Evolutionary conservation across 805 yeast genomes (phyloP).

Genomic region (Sporopachydermia quercuum): DNA sequence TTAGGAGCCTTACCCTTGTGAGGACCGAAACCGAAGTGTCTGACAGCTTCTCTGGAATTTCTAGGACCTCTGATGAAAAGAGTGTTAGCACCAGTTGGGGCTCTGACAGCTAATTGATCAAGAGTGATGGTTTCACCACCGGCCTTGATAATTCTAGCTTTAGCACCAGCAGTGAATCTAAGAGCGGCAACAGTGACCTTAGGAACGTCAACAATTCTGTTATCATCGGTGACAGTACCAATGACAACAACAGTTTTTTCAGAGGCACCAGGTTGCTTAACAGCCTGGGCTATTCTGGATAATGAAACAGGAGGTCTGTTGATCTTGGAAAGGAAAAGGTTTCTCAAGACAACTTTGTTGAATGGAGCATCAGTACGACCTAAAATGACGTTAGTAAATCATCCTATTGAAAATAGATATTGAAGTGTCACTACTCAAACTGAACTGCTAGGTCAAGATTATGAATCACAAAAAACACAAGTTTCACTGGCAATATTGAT

Average conservation of each 20-base stretch:
- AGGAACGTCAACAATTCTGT: conserved; percentile 88
- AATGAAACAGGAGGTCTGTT: conserved; percentile 99
- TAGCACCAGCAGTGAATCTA: conserved; percentile 98
- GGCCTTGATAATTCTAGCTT: conserved; percentile 90
- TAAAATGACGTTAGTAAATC: conserved; percentile 15
- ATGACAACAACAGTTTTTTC: conserved; percentile 93
- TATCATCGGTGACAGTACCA: conserved; percentile 98
- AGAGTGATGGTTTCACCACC: conserved; percentile 99
- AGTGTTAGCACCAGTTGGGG: conserved; percentile 99
- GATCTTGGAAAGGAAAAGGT: conserved; percentile 93
- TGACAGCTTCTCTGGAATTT: conserved; percentile 97
- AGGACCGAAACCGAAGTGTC: conserved; percentile 99
- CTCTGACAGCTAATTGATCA: conserved; percentile 97
- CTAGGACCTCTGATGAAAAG: conserved; percentile 97
- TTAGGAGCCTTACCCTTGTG: conserved; percentile 99
- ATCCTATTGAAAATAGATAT: conserved; percentile 22
- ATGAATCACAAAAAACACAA: conserved; percentile 10
- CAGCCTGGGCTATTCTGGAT: conserved; percentile 77
- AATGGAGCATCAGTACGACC: conserved; percentile 99
- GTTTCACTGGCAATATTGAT: no score
- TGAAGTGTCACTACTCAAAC: conserved; percentile 10
- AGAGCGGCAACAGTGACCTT: conserved; percentile 97
- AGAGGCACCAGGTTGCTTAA: conserved; percentile 70
- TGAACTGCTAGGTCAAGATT: conserved; percentile 4
- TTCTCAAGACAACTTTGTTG: conserved; percentile 92